A percentile compares a stretch with the other conserved stretches of the same genome.
Conservation (phyloP, 2,329 filamentous ascomycete species). For the Penicillium sp. region DNA sequence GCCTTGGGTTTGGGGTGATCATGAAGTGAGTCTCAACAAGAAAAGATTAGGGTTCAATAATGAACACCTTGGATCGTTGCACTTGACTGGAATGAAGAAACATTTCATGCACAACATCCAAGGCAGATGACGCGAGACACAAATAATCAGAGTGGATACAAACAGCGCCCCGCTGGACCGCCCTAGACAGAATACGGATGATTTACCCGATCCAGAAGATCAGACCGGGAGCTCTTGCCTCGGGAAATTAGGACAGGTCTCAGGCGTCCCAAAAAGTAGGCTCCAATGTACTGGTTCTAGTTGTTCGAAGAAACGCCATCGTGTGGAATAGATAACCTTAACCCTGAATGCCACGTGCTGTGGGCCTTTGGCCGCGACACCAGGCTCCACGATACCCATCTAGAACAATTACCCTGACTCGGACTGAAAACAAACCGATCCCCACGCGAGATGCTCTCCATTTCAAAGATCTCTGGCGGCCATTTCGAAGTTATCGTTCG, state of each 20-base stretch:
- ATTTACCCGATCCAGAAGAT: neutral
- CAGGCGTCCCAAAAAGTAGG: neutral
- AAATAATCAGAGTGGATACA: neutral
- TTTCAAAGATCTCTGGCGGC: neutral
- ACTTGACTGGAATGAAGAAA: neutral
- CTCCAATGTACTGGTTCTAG: neutral
- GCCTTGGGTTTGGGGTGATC: too few species aligned
- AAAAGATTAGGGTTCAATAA: neutral
- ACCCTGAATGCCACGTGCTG: neutral
- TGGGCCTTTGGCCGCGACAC: neutral
- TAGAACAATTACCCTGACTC: neutral
- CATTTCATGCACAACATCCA: neutral
- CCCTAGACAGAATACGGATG: neutral
- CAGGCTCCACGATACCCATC: neutral
- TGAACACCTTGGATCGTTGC: neutral
- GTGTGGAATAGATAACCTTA: too few species aligned
- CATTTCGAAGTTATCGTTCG: neutral
- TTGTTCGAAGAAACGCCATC: neutral
- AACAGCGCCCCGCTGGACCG: neutral
- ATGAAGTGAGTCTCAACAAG: neutral
- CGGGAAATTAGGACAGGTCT: neutral
- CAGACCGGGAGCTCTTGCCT: neutral
- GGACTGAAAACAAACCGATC: neutral
- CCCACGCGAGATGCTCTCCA: neutral
- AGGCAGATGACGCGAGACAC: neutral